Evolutionary conservation across 768 basidiomycete species (phyloP), one percentile per base, ranked within the genome.

Genomic region (Sistotremastrum niveocremeum): DNA sequence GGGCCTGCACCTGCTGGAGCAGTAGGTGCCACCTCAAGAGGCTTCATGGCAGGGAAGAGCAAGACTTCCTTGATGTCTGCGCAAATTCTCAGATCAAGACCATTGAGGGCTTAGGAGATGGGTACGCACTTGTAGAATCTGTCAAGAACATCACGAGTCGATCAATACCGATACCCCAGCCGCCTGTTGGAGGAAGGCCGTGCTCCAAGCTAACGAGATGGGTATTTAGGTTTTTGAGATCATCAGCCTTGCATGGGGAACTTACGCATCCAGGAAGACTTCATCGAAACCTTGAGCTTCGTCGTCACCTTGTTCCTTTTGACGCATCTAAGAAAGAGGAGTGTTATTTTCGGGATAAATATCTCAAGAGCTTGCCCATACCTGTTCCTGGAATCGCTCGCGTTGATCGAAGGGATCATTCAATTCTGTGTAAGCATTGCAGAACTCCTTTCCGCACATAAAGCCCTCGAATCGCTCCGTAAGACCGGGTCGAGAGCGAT

Each of bases 391-490:
- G 65, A 99, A 99, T 52, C 95, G 79, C 57, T 88, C 67, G 34
- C 91, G 74, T 65, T 99, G 95, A 63, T 91, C 88, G 60, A 93
- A 94, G 1, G 90, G 95, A 66, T 99, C 95, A 67, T 99, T 99
- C 72, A 99, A 76, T 71, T 99, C 95, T 37, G 95, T 99, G 62
- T 99, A 99, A 28, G 95, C 94, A 57, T 99, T 98, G 72, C 89
- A 93, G 64, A 98, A 81, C 66, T 97, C 94, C 73, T 95, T 93
- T 49, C 89, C 89, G 45, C 90, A 94, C 74, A 99, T 76, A 76
- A 99, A 99, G 6, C 79, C 89, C 63, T 99, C 95, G 68, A 99
- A 99, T 11, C 95, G 90, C 64, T 99, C 95, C 64, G 95, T 98
- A 29, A 99, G 74, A 36, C 95, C 95, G 0, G 91, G 88, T 37